Percentiles rank a stretch among this genome's conserved stretches.
phyloP scores from a whole-genome alignment of 192 early-diverging fungal species.

The Funneliformis mosseae region DNA sequence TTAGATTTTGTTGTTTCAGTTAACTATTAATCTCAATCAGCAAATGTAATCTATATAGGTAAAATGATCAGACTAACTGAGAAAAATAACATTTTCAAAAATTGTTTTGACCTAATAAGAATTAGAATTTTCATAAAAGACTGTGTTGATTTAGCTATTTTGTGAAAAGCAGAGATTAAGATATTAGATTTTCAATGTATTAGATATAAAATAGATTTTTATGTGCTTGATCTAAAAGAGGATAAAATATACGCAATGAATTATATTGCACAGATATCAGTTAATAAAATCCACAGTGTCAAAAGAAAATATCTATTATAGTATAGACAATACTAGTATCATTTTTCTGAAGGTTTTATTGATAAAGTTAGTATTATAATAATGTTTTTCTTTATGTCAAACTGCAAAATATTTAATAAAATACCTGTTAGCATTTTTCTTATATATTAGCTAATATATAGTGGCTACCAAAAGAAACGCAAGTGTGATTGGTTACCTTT shows the following conservation, averaged over 20 bases:
- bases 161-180: background rate
- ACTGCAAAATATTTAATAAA: too few species aligned
- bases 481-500: too few species aligned
- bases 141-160: background rate
- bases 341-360: too few species aligned
- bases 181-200: slow-evolving; percentile 11
- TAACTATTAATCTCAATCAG: background rate
- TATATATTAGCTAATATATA: too few species aligned
- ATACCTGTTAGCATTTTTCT: too few species aligned
- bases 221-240: background rate
- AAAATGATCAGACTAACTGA: background rate
- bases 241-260: background rate
- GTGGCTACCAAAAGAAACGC: too few species aligned
- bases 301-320: too few species aligned
- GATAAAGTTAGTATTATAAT: too few species aligned
- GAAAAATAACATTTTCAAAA: background rate
- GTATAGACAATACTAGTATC: too few species aligned
- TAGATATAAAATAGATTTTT: background rate
- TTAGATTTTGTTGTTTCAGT: background rate
- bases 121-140: background rate
- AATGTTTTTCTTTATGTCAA: too few species aligned
- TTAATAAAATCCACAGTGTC: too few species aligned
- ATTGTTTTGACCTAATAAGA: background rate
- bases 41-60: background rate
- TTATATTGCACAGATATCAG: slow-evolving; percentile 9